phyloP scores from a whole-genome alignment of 495 filamentous ascomycete species.

The Talaromyces wortmannii region DNA sequence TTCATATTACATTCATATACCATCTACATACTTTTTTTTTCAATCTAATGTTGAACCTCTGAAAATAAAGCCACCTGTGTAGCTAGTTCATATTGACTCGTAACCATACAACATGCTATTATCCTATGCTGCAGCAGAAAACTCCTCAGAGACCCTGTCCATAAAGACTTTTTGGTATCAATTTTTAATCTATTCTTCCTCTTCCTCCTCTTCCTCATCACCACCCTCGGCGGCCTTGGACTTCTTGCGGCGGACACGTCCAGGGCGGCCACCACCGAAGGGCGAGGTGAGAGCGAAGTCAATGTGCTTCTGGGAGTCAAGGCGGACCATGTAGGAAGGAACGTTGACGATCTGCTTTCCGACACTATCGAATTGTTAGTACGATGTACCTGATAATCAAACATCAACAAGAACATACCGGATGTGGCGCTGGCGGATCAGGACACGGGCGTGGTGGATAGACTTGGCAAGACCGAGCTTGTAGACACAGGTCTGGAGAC shows the following conservation, averaged over 20 bases:
- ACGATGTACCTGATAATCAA: background rate
- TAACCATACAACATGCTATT: conserved; percentile 37
- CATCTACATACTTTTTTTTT: conserved; percentile 4
- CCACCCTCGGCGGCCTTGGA: conserved; percentile 88
- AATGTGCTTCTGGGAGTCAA: conserved; percentile 99
- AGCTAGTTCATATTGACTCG: conserved; percentile 22
- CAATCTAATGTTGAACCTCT: conserved; percentile 1
- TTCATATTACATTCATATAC: background rate
- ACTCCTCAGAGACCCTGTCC: conserved; percentile 4
- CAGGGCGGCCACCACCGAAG: conserved; percentile 93
- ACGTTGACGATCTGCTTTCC: conserved; percentile 99
- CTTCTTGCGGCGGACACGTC: conserved; percentile 99
- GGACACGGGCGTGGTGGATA: conserved; percentile 98
- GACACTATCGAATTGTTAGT: conserved; percentile 45
- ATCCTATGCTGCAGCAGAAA: conserved; percentile 34
- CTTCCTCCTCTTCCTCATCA: conserved; percentile 79
- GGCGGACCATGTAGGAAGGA: conserved; percentile 96
- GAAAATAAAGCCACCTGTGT: conserved; percentile 5
- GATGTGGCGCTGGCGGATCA: conserved; percentile 98
- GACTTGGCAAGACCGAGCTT: conserved; percentile 99
- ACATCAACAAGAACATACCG: conserved; percentile 41
- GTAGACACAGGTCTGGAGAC: conserved; percentile 98
- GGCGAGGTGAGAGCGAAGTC: conserved; percentile 97
- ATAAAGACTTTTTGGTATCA: conserved; percentile 17
- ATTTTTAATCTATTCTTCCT: conserved; percentile 73